Percentiles rank a stretch among this genome's conserved stretches.
phyloP scores from a whole-genome alignment of 441 rosid species.

The Manihot esculenta region DNA sequence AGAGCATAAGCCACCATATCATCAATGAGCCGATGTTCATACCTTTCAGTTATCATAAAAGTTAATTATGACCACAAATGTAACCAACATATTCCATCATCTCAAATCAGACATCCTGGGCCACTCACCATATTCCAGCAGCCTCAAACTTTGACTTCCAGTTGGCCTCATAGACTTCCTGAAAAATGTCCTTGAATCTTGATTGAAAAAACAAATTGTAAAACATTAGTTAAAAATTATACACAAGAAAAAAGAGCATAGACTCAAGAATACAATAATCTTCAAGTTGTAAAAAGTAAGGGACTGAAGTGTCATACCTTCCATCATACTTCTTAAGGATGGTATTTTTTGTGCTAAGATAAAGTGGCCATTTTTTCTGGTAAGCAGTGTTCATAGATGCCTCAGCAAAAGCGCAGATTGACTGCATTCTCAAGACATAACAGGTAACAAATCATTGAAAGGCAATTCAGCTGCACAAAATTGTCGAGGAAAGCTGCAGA shows the following conservation, averaged over 20 bases:
- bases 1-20: conserved; percentile 94
- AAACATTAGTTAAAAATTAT: conserved; percentile 3
- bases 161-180: conserved; percentile 64
- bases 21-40: conserved; percentile 89
- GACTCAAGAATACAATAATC: background rate
- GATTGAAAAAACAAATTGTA: conserved; percentile 21
- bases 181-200: conserved; percentile 93
- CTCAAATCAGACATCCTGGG: background rate
- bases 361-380: conserved; percentile 89
- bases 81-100: background rate
- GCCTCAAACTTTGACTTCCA: conserved; percentile 87
- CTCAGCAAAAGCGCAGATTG: conserved; percentile 74
- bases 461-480: background rate
- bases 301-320: conserved; percentile 46
- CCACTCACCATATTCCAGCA: conserved; percentile 66
- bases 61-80: conserved; percentile 14
- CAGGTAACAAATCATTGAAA: background rate
- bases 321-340: conserved; percentile 89
- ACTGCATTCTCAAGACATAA: conserved; percentile 41
- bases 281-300: background rate
- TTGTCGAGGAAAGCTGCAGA: background rate
- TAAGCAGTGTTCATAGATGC: conserved; percentile 84
- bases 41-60: conserved; percentile 44
- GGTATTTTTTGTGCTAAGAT: conserved; percentile 89
- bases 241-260: background rate